A percentile compares a stretch with the other conserved stretches of the same genome.
Conservation (phyloP, 805 yeast genomes). For the Candida dajiaensis region DNA sequence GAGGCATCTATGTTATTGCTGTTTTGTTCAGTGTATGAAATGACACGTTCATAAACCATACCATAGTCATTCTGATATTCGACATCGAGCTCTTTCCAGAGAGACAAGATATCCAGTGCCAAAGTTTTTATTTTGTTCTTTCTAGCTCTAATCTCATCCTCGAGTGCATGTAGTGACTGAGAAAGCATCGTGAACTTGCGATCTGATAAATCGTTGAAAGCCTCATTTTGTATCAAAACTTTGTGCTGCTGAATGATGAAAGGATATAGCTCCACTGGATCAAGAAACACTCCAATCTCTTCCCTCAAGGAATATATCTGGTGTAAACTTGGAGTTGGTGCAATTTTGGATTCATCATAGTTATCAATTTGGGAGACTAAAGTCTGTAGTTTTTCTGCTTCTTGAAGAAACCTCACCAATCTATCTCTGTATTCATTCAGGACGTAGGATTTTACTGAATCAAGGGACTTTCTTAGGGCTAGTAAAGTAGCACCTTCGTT, state of each 20-base stretch:
- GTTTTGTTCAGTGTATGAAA: not conserved
- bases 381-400: constrained; percentile 3
- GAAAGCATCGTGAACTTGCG: constrained; percentile 5
- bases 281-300: constrained; percentile 2
- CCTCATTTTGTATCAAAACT: constrained; percentile 15
- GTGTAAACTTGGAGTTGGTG: constrained; percentile 15
- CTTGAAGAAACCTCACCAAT: constrained; percentile 19
- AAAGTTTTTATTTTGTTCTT: constrained; percentile 4
- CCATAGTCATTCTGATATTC: constrained; percentile 15
- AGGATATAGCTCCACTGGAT: constrained; percentile 16
- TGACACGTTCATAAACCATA: constrained; percentile 16
- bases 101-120: constrained; percentile 10
- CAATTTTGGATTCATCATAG: not conserved
- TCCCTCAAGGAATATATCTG: constrained; percentile 5
- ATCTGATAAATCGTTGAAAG: constrained; percentile 21
- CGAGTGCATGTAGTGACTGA: constrained; percentile 7
- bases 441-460: constrained; percentile 26
- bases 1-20: constrained; percentile 10
- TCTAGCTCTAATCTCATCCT: constrained; percentile 18
- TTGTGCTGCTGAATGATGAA: constrained; percentile 14
- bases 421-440: constrained; percentile 27
- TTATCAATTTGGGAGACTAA: constrained; percentile 8
- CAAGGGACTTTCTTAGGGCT: constrained; percentile 27
- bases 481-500: constrained; percentile 27
- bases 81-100: constrained; percentile 22